Percentiles rank a stretch among this genome's conserved stretches.
phyloP scores from a whole-genome alignment of 1,284 basidiomycete genomes.

The Tranzscheliella williamsii region DNA sequence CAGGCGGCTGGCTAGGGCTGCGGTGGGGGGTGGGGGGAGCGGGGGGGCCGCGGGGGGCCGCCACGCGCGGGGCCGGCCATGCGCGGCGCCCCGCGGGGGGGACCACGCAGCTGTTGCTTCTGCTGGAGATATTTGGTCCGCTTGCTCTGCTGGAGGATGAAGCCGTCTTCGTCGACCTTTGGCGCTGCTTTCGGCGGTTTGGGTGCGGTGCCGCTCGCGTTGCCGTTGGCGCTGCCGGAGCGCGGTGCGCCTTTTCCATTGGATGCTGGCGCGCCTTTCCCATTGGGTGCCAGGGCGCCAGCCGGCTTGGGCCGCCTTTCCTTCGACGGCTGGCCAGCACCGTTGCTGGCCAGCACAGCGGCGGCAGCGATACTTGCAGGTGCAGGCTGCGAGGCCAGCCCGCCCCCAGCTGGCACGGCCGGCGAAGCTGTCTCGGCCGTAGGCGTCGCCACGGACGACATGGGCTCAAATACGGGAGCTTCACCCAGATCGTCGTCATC shows the following conservation, averaged over 20 bases:
- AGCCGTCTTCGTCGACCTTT: slow-evolving; percentile 41
- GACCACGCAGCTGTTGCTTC: slow-evolving; percentile 35
- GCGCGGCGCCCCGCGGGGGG: too few species aligned
- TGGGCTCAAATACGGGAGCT: slow-evolving; percentile 26
- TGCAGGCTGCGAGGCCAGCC: slow-evolving; percentile 1
- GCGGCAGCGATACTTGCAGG: neutral
- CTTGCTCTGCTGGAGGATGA: slow-evolving; percentile 39
- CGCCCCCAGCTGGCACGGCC: slow-evolving; percentile 19
- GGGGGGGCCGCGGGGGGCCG: too few species aligned
- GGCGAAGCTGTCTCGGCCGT: slow-evolving; percentile 16
- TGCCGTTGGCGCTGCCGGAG: neutral
- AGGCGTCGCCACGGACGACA: slow-evolving; percentile 17
- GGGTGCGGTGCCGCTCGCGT: neutral
- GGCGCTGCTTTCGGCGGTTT: slow-evolving; percentile 2
- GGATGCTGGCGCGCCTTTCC: neutral
- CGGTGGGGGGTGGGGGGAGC: too few species aligned
- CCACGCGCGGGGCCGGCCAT: too few species aligned
- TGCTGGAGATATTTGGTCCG: slow-evolving; percentile 30
- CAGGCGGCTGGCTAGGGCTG: too few species aligned
- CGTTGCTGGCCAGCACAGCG: neutral
- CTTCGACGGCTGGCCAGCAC: neutral
- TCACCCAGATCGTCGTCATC: slow-evolving; percentile 39
- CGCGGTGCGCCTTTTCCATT: neutral
- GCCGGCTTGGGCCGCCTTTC: neutral
- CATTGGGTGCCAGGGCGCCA: too few species aligned